A percentile compares a stretch with the other conserved stretches of the same genome.
Conservation (phyloP, 2,329 filamentous ascomycete genomes). For the Coleophoma cylindrospora region DNA sequence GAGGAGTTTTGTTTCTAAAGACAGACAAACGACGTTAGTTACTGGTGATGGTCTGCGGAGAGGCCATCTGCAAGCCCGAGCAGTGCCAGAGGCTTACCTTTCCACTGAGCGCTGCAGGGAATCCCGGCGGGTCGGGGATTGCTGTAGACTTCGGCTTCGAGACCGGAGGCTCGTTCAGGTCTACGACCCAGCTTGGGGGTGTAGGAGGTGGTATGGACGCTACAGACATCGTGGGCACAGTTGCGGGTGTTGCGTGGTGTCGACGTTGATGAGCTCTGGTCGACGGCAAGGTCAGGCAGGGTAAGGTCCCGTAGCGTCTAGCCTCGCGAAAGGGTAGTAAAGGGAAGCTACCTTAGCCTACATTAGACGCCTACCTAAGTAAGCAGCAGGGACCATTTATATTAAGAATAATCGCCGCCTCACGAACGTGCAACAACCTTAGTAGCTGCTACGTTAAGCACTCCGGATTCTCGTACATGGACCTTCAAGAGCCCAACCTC, state of each 20-base stretch:
- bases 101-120: conserved; percentile 45
- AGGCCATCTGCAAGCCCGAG: not conserved
- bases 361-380: no score
- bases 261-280: not conserved
- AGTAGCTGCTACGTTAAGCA: not conserved
- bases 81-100: conserved; percentile 41
- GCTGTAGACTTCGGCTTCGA: conserved; percentile 59
- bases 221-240: conserved; percentile 22
- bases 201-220: conserved; percentile 25
- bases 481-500: conserved; percentile 1
- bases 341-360: no score
- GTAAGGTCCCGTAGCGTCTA: no score
- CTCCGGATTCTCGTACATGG: conserved; percentile 5
- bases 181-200: conserved; percentile 75
- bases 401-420: no score
- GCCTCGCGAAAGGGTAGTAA: no score
- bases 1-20: conserved; percentile 29
- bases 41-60: conserved; percentile 1
- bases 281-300: no score
- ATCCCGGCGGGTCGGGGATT: conserved; percentile 85
- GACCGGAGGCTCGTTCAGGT: conserved; percentile 67
- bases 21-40: conserved; percentile 7
- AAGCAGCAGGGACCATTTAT: no score
- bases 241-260: not conserved
- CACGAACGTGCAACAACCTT: no score